Base-by-base conservation (phyloP, 163 green algal species). In the Botryococcus braunii region DNA sequence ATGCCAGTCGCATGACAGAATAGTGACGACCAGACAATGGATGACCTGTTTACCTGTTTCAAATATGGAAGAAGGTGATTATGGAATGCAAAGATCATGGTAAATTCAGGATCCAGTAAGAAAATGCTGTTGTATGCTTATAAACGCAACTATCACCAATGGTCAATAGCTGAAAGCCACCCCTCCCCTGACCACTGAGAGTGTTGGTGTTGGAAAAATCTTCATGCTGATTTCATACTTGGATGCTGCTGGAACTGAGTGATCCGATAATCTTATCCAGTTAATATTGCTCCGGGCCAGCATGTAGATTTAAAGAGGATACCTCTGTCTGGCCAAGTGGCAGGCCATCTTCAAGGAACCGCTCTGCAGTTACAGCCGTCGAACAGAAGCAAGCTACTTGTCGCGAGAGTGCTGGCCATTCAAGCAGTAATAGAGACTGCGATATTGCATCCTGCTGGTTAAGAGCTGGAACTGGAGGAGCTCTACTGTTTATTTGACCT, bases 301-400 rank as follows among this genome's bases (percentile, higher is more conserved):
- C 9, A 60, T 27, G 4, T 23, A 31, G 1, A 32, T 5, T 60
- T 27, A 2, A 8, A 52, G 40, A n/a, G 8, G 29, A 60, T 47
- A 64, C 48, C 70, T 68, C 46, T 5, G 23, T 46, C 5, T 3
- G 32, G 21, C 60, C 50, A 0, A 73, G 5, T 0, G 72, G 69
- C 48, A 74, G 48, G 3, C 47, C 32, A 0, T 59, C 73, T 5
- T 46, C 17, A 1, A 78, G 60, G 41, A 83, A 13, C 25, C 46
- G 29, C 64, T 91, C 77, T 0, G 85, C 81, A 17, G 74, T 86
- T 69, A 86, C 77, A 29, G 80, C 67, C 0, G 85, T 92, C 23
- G 68, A 58, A 31, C 78, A 82, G 48, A 93, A 90, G 66, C 76
- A 80, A 0, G 84, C 82, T n/a, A 94, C 87, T 82, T 95, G 87